Percentiles rank a stretch among this genome's conserved stretches.
Evolutionary conservation across 805 yeast species (phyloP).

Genomic region (Myxozyma udenii): DNA sequence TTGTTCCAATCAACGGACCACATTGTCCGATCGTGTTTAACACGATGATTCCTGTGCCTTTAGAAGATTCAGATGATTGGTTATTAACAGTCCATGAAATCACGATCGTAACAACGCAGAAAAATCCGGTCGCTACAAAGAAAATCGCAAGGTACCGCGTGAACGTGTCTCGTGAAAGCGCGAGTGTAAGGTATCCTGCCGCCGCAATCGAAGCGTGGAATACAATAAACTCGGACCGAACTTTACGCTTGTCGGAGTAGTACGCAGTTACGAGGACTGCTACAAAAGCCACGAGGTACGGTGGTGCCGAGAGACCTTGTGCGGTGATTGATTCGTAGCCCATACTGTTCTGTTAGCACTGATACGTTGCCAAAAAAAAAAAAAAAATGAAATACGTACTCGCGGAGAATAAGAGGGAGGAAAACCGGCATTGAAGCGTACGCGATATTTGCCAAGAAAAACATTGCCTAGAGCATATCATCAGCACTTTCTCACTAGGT

Average conservation of each 20-base stretch:
- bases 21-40: slow-evolving; percentile 36
- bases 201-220: slow-evolving; percentile 24
- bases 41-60: slow-evolving; percentile 35
- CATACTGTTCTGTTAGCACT: slow-evolving; percentile 34
- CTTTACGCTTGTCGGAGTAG: slow-evolving; percentile 41
- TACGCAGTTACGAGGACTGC: slow-evolving; percentile 43
- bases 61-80: slow-evolving; percentile 35
- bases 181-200: slow-evolving; percentile 34
- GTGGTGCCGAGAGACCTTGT: slow-evolving; percentile 58
- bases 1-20: slow-evolving; percentile 36
- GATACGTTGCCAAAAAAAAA: neutral
- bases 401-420: slow-evolving; percentile 51
- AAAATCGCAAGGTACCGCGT: slow-evolving; percentile 36
- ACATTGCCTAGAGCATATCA: slow-evolving; percentile 15
- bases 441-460: slow-evolving; percentile 28
- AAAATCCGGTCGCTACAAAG: slow-evolving; percentile 33
- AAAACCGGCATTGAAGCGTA: slow-evolving; percentile 29
- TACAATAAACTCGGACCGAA: slow-evolving; percentile 32
- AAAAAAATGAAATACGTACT: slow-evolving; percentile 8
- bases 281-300: slow-evolving; percentile 54
- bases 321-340: slow-evolving; percentile 51
- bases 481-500: no score
- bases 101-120: slow-evolving; percentile 33
- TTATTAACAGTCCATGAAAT: slow-evolving; percentile 36
- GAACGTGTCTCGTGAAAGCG: slow-evolving; percentile 29